Percentiles rank a stretch among this genome's conserved stretches.
phyloP scores from a whole-genome alignment of 495 filamentous ascomycete species.

The Trichoderma parareesei region DNA sequence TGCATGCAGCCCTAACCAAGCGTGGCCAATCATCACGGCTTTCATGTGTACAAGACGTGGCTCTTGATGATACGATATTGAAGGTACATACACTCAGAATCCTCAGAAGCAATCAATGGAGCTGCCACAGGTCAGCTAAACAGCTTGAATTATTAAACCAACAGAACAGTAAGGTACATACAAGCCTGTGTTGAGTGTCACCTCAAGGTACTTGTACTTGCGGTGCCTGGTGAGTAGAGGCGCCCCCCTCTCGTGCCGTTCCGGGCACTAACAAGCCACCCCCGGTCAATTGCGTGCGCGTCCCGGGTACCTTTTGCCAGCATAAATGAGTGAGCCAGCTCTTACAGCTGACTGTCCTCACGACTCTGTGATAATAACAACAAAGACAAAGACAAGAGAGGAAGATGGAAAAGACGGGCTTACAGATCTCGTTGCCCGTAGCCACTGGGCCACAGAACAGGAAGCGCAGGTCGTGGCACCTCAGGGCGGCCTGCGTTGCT shows the following conservation, averaged over 20 bases:
- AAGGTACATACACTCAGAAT: too few species aligned
- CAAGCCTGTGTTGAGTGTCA: not conserved
- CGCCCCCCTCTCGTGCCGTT: not conserved
- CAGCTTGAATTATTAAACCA: too few species aligned
- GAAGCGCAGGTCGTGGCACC: not conserved
- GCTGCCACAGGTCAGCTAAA: too few species aligned
- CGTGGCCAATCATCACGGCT: too few species aligned
- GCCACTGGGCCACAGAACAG: not conserved
- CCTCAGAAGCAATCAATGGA: too few species aligned
- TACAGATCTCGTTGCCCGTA: not conserved
- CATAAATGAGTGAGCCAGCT: not conserved
- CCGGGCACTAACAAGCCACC: not conserved
- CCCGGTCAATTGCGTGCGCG: not conserved
- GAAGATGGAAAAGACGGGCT: not conserved
- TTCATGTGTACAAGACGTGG: too few species aligned
- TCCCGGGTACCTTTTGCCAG: not conserved
- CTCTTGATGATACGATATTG: not conserved
- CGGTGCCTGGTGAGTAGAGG: too few species aligned
- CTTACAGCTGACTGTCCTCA: too few species aligned
- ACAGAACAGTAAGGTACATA: too few species aligned
- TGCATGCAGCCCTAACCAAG: too few species aligned
- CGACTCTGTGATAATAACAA: too few species aligned
- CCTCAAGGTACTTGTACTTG: too few species aligned
- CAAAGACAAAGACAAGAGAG: not conserved
- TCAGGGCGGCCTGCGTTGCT: not conserved